Percentiles rank a stretch among this genome's conserved stretches.
phyloP scores from a whole-genome alignment of 768 basidiomycete species.

The Podaxis sp. region DNA sequence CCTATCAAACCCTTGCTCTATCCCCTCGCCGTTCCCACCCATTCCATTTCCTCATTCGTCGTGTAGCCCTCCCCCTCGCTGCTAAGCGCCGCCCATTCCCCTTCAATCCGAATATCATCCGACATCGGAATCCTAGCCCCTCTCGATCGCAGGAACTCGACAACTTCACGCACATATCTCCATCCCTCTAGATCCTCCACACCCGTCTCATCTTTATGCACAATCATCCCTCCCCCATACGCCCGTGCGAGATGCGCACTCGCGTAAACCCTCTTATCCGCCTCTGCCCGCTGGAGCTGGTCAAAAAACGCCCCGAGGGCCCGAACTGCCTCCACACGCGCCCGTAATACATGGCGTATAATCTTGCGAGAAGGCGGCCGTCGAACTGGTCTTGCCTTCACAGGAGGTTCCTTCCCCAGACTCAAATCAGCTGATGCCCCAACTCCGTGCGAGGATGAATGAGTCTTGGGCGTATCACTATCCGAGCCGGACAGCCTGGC shows the following conservation, averaged over 20 bases:
- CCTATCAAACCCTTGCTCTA: background rate
- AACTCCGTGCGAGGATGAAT: slow-evolving; percentile 18
- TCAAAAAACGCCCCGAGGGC: slow-evolving; percentile 73
- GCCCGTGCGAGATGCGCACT: slow-evolving; percentile 47
- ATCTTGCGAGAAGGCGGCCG: slow-evolving; percentile 78
- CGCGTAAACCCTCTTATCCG: slow-evolving; percentile 39
- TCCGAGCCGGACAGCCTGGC: slow-evolving; percentile 19
- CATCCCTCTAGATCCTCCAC: slow-evolving; percentile 41
- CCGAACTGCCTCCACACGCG: slow-evolving; percentile 79
- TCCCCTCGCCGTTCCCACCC: slow-evolving; percentile 9
- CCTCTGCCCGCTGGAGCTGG: slow-evolving; percentile 46
- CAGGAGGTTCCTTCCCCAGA: slow-evolving; percentile 39
- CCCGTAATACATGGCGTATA: slow-evolving; percentile 85
- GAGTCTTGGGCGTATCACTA: slow-evolving; percentile 16
- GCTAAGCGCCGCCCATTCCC: slow-evolving; percentile 72
- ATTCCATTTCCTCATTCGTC: slow-evolving; percentile 31
- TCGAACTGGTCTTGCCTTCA: slow-evolving; percentile 33
- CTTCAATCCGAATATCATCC: slow-evolving; percentile 44
- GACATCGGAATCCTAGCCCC: slow-evolving; percentile 71
- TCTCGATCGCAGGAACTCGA: slow-evolving; percentile 61
- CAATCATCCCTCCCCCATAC: slow-evolving; percentile 43
- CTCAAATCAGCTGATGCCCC: slow-evolving; percentile 23
- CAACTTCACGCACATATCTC: slow-evolving; percentile 69
- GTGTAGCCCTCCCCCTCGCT: slow-evolving; percentile 55
- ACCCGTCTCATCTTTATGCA: slow-evolving; percentile 19